Evolutionary conservation across 2,329 filamentous ascomycete species (phyloP).

Genomic region (Colletotrichum sp.): DNA sequence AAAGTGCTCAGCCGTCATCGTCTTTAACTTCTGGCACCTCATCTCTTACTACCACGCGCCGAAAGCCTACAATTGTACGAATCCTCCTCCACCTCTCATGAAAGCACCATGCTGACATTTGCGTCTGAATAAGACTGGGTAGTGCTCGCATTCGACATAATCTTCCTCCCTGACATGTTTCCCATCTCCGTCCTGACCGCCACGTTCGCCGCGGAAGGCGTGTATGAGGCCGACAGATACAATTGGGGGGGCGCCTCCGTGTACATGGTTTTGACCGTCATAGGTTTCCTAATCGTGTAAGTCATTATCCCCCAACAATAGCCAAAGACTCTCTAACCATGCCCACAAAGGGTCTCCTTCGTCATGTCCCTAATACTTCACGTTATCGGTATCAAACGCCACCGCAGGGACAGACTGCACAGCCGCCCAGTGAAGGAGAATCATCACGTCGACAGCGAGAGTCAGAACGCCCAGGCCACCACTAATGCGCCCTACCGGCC

Average conservation of each 20-base stretch:
- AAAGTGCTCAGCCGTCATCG: constrained; percentile 47
- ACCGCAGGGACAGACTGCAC: constrained; percentile 48
- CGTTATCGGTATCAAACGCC: constrained; percentile 44
- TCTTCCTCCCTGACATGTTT: background rate
- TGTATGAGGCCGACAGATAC: too few species aligned
- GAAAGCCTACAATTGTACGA: constrained; percentile 46
- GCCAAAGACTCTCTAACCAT: background rate
- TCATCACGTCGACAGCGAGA: constrained; percentile 25
- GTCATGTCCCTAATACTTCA: constrained; percentile 45
- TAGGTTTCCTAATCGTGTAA: constrained; percentile 50
- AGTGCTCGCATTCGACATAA: constrained; percentile 53
- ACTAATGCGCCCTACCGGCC: background rate
- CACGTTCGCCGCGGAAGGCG: too few species aligned
- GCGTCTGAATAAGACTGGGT: constrained; percentile 42
- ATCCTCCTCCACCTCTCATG: background rate
- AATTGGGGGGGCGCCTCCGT: too few species aligned
- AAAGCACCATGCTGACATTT: constrained; percentile 20
- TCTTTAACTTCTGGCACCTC: constrained; percentile 51
- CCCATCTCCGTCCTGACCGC: background rate
- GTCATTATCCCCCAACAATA: constrained; percentile 20
- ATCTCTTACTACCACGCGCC: constrained; percentile 44
- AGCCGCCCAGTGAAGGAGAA: constrained; percentile 23
- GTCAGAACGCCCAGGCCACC: constrained; percentile 13
- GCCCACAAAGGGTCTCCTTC: constrained; percentile 42
- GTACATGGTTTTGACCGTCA: constrained; percentile 35